phyloP scores from a whole-genome alignment of 768 basidiomycete species.

The Austroboletus eburneus region DNA sequence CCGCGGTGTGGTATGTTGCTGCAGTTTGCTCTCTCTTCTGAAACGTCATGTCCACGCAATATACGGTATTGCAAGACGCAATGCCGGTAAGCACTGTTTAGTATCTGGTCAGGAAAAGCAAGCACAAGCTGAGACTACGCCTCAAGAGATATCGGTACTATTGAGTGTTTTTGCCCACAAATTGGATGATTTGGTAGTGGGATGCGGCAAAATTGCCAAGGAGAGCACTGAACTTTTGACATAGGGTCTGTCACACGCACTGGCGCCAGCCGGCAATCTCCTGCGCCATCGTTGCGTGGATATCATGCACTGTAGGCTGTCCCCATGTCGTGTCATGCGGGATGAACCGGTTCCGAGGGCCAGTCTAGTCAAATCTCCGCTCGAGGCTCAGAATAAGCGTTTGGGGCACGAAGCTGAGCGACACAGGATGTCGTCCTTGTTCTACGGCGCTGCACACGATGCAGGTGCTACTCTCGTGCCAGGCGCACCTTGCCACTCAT shows the following conservation, averaged over 20 bases:
- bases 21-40: slow-evolving; percentile 5
- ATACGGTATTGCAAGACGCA: not conserved
- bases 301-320: slow-evolving; percentile 7
- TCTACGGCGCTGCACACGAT: slow-evolving; percentile 4
- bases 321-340: slow-evolving; percentile 5
- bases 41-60: slow-evolving; percentile 1
- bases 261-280: slow-evolving; percentile 4
- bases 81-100: not conserved
- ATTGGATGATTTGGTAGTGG: not conserved
- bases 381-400: slow-evolving; percentile 5
- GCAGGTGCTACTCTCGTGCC: slow-evolving; percentile 8
- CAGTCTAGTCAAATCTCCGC: slow-evolving; percentile 10
- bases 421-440: slow-evolving; percentile 1
- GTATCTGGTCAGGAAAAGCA: no score
- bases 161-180: not conserved
- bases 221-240: not conserved
- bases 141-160: no score
- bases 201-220: not conserved
- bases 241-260: slow-evolving; percentile 1
- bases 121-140: no score
- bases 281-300: slow-evolving; percentile 10
- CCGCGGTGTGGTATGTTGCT: slow-evolving; percentile 17
- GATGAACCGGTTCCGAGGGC: slow-evolving; percentile 24
- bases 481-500: slow-evolving; percentile 13
- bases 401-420: slow-evolving; percentile 5